A percentile compares a stretch with the other conserved stretches of the same genome.
These are phyloP conservation scores for Pythium periplocum DNA, from an alignment of 352 stramenopile species.

Conservation along the genomic window DNA sequence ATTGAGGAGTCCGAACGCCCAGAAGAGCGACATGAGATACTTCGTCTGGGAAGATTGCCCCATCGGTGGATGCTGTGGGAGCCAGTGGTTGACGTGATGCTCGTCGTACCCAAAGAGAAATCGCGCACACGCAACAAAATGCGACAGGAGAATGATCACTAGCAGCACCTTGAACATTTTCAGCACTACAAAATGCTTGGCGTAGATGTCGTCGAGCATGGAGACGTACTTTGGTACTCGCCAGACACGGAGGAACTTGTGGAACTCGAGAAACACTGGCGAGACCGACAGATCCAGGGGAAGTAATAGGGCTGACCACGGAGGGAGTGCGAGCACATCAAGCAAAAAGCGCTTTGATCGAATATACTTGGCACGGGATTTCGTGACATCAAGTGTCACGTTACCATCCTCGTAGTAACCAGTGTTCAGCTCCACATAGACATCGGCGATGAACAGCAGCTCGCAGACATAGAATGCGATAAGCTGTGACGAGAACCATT, in stretches of 20 bases:
- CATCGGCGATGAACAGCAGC: constrained; percentile 43
- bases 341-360: constrained; percentile 43
- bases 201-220: constrained; percentile 52
- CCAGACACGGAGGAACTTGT: constrained; percentile 48
- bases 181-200: constrained; percentile 44
- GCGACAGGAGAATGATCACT: constrained; percentile 38
- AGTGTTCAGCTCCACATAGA: constrained; percentile 65
- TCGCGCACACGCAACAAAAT: constrained; percentile 52
- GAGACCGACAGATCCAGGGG: background rate
- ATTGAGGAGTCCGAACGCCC: constrained; percentile 54
- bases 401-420: constrained; percentile 67
- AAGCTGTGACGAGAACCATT: constrained; percentile 24
- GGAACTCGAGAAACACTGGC: constrained; percentile 48
- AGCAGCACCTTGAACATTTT: constrained; percentile 68
- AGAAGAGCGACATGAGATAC: constrained; percentile 63
- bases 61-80: constrained; percentile 20
- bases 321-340: constrained; percentile 38
- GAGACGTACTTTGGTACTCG: constrained; percentile 50
- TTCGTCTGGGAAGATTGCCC: constrained; percentile 12
- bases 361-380: constrained; percentile 47
- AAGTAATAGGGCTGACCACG: constrained; percentile 30
- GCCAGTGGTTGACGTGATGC: constrained; percentile 41
- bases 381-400: constrained; percentile 39
- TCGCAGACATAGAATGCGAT: constrained; percentile 45
- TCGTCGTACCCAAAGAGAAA: constrained; percentile 52